These are phyloP conservation scores for Suillus sp. DNA, from an alignment of 768 basidiomycete species.

Conservation along the genomic window DNA sequence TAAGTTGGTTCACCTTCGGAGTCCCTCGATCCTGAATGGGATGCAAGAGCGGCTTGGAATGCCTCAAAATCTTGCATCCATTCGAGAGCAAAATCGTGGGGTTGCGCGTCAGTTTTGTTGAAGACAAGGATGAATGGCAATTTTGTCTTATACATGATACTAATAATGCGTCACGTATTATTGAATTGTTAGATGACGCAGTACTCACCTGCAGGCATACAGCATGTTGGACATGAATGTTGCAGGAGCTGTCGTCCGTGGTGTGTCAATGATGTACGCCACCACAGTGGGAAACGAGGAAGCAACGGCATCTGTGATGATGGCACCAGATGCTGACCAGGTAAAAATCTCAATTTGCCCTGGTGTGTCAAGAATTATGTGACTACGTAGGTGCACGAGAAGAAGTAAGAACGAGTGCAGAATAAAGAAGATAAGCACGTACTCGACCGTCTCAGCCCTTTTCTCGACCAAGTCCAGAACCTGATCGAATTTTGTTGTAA, in stretches of 20 bases:
- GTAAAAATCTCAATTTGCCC: slow-evolving; percentile 99
- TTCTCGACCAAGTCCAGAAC: slow-evolving; percentile 92
- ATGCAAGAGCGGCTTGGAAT: slow-evolving; percentile 85
- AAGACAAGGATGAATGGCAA: slow-evolving; percentile 97
- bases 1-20: slow-evolving; percentile 92
- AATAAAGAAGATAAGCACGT: slow-evolving; percentile 33
- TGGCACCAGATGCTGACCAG: slow-evolving; percentile 98
- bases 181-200: slow-evolving; percentile 11
- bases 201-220: slow-evolving; percentile 88
- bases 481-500: slow-evolving; percentile 99
- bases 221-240: slow-evolving; percentile 99
- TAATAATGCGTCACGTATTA: slow-evolving; percentile 29
- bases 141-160: slow-evolving; percentile 97
- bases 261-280: slow-evolving; percentile 97
- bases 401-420: not conserved
- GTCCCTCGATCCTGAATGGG: slow-evolving; percentile 66
- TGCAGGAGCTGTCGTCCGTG: slow-evolving; percentile 89
- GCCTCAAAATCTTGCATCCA: slow-evolving; percentile 99
- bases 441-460: slow-evolving; percentile 87
- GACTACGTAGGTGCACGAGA: slow-evolving; percentile 47
- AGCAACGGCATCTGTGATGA: slow-evolving; percentile 97
- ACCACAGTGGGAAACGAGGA: slow-evolving; percentile 92
- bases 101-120: slow-evolving; percentile 95
- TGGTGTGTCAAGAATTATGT: slow-evolving; percentile 95
- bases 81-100: slow-evolving; percentile 89